These are phyloP conservation scores for Irpex sp. DNA, from an alignment of 1,284 basidiomycete species.

Conservation along the genomic window DNA sequence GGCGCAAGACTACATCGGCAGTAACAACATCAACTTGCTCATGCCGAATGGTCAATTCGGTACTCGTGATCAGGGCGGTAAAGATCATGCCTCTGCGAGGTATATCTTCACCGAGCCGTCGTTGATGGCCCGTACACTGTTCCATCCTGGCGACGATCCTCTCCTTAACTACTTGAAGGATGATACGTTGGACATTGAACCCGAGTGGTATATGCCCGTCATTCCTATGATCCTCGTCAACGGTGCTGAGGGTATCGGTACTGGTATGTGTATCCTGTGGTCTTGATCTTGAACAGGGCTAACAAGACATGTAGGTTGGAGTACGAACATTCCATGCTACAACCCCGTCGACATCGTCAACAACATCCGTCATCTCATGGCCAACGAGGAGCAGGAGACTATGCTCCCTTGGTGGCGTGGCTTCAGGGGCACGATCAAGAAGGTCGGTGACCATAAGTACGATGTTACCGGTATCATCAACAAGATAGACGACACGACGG, in stretches of 20 bases:
- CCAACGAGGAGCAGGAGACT: conserved; percentile 74
- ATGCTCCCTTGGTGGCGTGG: conserved; percentile 99
- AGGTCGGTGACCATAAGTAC: conserved; percentile 79
- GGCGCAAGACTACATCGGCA: conserved; percentile 93
- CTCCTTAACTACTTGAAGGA: conserved; percentile 84
- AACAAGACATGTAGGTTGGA: conserved; percentile 70
- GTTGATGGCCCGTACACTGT: conserved; percentile 74
- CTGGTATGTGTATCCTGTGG: conserved; percentile 47
- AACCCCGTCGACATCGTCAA: conserved; percentile 89
- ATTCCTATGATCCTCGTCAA: conserved; percentile 90
- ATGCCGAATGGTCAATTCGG: conserved; percentile 95
- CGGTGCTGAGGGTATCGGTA: conserved; percentile 97
- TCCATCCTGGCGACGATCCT: conserved; percentile 83
- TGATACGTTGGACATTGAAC: conserved; percentile 87
- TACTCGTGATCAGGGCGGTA: conserved; percentile 86
- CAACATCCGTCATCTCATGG: conserved; percentile 87
- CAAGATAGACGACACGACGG: conserved; percentile 82
- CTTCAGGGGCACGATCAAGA: conserved; percentile 86
- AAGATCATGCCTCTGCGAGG: conserved; percentile 94
- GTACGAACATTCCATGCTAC: conserved; percentile 89
- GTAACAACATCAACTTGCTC: conserved; percentile 93
- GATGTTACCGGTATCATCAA: conserved; percentile 74
- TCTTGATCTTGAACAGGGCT: background rate
- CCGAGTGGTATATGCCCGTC: conserved; percentile 92
- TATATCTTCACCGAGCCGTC: conserved; percentile 92